Conservation (phyloP, 208 protist species). For the Phytomonas sp. region DNA sequence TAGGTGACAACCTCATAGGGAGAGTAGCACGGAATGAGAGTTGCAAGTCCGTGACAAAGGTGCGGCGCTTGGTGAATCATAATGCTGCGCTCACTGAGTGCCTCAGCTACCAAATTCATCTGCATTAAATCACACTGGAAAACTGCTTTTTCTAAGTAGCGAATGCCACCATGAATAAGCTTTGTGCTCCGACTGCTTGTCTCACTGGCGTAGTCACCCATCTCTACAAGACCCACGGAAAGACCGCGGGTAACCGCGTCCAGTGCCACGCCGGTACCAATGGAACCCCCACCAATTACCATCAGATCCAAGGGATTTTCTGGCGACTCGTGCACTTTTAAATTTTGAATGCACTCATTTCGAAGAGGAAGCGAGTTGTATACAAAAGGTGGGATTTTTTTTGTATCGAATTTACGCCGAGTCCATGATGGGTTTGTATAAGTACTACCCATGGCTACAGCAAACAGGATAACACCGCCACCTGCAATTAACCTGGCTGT, state of each 20-base stretch:
- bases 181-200: constrained; percentile 94
- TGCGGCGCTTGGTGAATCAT: constrained; percentile 93
- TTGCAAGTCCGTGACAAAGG: constrained; percentile 85
- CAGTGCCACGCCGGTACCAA: constrained; percentile 89
- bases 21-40: constrained; percentile 90
- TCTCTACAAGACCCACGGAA: constrained; percentile 89
- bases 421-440: constrained; percentile 78
- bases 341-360: constrained; percentile 37
- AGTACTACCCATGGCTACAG: constrained; percentile 39
- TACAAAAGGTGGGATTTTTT: constrained; percentile 31
- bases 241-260: constrained; percentile 92
- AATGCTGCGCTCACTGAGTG: constrained; percentile 87
- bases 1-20: constrained; percentile 75
- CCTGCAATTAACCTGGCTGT: constrained; percentile 9
- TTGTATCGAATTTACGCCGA: constrained; percentile 52
- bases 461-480: constrained; percentile 36
- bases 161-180: constrained; percentile 95
- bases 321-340: constrained; percentile 30
- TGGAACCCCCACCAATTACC: constrained; percentile 94
- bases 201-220: constrained; percentile 93
- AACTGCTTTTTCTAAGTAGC: constrained; percentile 93
- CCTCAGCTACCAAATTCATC: constrained; percentile 87
- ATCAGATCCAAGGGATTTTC: constrained; percentile 88
- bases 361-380: constrained; percentile 38
- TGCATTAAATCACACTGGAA: constrained; percentile 80